Evolutionary conservation across 805 yeast genomes (phyloP), one percentile per base, ranked within the genome.

Genomic region (Ascoidea asiatica): DNA sequence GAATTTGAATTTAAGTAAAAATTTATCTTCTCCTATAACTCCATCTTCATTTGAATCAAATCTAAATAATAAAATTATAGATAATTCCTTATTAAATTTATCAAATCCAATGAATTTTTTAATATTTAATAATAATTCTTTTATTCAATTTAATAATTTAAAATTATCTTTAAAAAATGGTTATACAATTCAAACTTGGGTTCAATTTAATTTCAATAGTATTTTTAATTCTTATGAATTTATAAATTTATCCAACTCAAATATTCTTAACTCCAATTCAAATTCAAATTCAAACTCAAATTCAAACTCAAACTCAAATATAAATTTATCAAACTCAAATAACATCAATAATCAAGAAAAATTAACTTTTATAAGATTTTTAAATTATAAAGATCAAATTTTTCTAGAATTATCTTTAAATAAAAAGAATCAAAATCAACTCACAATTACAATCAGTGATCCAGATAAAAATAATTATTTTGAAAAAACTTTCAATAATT

Each of bases 151-250:
- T 38, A 42, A 43, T 37, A 21, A 44, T 18, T 41, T 49, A 19
- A 43, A 43, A 21, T 19, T 47, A 13, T 29, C 35, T 15, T 33
- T 42, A 21, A 41, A 47, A 15, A 43, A 47, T 8, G 52, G 50
- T 4, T 61, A 68, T 43, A 56, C 73, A 0, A 50, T 69, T 13
- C 66, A 64, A 37, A 50, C 65, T 5, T 69, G 73, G 73, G 58
- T 68, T 43, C 65, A 64, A 45, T 42, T 67, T 22, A 56, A 50
- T 37, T 48, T 21, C 19, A 40, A 40, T 19, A 38, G 37, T 19
- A 21, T 6, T 17, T 22, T 45, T 17, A 42, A 46, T 20, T 38
- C 23, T 19, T 48, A 46, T 19, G 46, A 48, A 20, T 18, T 40
- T 8, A 15, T 18, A 19, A 20, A 40, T 19, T 63, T 60, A 42